phyloP scores from a whole-genome alignment of 371 early-diverging fungal species.

The Nosema muscidifuracis region DNA sequence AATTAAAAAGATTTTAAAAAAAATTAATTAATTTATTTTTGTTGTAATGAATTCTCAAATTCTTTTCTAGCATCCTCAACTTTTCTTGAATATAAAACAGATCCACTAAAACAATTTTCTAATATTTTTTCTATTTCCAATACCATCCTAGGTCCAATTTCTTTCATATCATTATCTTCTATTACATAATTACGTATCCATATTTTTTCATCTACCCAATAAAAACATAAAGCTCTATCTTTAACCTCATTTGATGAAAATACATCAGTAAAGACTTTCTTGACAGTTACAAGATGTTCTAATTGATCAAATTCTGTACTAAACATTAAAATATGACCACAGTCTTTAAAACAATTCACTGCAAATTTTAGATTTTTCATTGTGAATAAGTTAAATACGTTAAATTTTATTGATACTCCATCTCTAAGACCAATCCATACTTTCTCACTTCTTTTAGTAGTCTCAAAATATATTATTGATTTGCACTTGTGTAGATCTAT shows the following conservation, averaged over 20 bases:
- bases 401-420: slow-evolving; percentile 38
- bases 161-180: slow-evolving; percentile 27
- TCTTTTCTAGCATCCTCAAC: slow-evolving; percentile 13
- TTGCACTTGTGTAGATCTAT: slow-evolving; percentile 48
- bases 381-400: slow-evolving; percentile 27
- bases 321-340: slow-evolving; percentile 47
- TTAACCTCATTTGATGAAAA: slow-evolving; percentile 27
- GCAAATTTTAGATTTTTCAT: slow-evolving; percentile 32
- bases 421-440: slow-evolving; percentile 42
- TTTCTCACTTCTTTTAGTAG: slow-evolving; percentile 34
- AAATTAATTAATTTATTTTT: background rate
- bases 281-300: slow-evolving; percentile 23
- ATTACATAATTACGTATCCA: slow-evolving; percentile 45
- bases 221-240: slow-evolving; percentile 52
- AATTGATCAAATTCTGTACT: slow-evolving; percentile 51
- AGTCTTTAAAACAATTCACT: slow-evolving; percentile 35
- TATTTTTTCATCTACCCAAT: slow-evolving; percentile 34
- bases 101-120: slow-evolving; percentile 43
- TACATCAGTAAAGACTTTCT: slow-evolving; percentile 24
- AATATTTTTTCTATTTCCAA: slow-evolving; percentile 49
- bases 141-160: slow-evolving; percentile 56
- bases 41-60: background rate
- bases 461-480: slow-evolving; percentile 43
- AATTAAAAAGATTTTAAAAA: no score
- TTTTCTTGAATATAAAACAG: slow-evolving; percentile 14